These are phyloP conservation scores for Coemansia sp. DNA, from an alignment of 192 early-diverging fungal species.

Conservation along the genomic window DNA sequence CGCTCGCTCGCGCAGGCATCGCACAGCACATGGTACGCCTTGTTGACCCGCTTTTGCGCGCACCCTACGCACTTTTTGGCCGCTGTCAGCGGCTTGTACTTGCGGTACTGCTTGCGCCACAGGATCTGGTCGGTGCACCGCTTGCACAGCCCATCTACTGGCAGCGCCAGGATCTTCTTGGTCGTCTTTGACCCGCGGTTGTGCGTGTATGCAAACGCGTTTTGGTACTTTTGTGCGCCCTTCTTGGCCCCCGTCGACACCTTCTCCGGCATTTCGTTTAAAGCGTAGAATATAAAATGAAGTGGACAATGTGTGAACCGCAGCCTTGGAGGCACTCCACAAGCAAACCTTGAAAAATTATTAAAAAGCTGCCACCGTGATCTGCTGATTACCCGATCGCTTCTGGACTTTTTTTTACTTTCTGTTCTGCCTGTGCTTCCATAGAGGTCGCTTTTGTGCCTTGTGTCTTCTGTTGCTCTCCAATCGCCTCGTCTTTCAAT, in stretches of 20 bases:
- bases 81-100: slow-evolving; percentile 94
- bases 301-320: no score
- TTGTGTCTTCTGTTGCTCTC: no score
- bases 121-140: slow-evolving; percentile 71
- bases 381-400: no score
- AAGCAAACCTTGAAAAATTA: no score
- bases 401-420: no score
- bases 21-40: slow-evolving; percentile 96
- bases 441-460: no score
- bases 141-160: slow-evolving; percentile 77
- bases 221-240: slow-evolving; percentile 84
- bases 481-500: no score
- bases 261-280: slow-evolving; percentile 28
- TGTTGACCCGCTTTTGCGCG: slow-evolving; percentile 76
- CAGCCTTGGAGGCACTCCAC: no score
- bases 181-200: slow-evolving; percentile 84
- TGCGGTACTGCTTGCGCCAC: slow-evolving; percentile 90
- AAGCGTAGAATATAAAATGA: not conserved
- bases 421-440: no score
- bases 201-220: slow-evolving; percentile 78
- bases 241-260: slow-evolving; percentile 60
- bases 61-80: slow-evolving; percentile 80
- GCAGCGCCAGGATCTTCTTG: slow-evolving; percentile 69
- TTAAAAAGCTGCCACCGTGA: no score
- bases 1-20: slow-evolving; percentile 75